Conservation (phyloP, 495 filamentous ascomycete genomes). For the Aspergillus mulundensis region DNA sequence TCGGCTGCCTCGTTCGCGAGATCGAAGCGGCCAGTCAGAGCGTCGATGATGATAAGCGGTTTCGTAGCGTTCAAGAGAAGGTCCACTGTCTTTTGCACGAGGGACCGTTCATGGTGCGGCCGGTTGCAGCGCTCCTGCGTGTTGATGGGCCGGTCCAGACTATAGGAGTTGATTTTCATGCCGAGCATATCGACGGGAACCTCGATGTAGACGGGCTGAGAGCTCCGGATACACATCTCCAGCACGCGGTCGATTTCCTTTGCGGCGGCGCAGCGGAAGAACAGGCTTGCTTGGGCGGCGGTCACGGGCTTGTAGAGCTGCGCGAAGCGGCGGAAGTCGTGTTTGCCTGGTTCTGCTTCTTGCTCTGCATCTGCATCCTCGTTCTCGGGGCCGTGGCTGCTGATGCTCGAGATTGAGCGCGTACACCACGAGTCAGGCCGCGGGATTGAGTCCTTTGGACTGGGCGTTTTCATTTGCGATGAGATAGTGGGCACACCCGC, state of each 20-base stretch:
- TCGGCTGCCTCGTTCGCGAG: neutral
- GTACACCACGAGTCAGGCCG: too few species aligned
- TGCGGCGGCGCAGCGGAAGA: neutral
- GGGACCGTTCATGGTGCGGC: neutral
- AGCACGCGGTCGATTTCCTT: constrained; percentile 1
- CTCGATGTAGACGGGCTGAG: constrained; percentile 16
- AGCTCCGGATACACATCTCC: neutral
- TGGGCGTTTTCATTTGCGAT: too few species aligned
- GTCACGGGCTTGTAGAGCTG: constrained; percentile 6
- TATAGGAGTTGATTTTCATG: neutral
- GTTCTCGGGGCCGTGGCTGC: too few species aligned
- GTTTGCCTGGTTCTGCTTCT: too few species aligned
- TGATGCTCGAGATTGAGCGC: too few species aligned
- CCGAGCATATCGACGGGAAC: constrained; percentile 4
- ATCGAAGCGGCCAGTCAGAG: neutral
- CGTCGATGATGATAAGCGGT: neutral
- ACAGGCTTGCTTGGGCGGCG: neutral
- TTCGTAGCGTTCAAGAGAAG: neutral
- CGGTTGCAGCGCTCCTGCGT: neutral
- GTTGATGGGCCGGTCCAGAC: neutral
- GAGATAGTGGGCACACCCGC: constrained; percentile 42
- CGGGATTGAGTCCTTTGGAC: too few species aligned
- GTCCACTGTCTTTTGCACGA: neutral
- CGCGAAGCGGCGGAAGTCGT: constrained; percentile 7
- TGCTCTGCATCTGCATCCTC: too few species aligned